Conservation (phyloP, 1,139 yeast species). For the Kodamaea arcana region DNA sequence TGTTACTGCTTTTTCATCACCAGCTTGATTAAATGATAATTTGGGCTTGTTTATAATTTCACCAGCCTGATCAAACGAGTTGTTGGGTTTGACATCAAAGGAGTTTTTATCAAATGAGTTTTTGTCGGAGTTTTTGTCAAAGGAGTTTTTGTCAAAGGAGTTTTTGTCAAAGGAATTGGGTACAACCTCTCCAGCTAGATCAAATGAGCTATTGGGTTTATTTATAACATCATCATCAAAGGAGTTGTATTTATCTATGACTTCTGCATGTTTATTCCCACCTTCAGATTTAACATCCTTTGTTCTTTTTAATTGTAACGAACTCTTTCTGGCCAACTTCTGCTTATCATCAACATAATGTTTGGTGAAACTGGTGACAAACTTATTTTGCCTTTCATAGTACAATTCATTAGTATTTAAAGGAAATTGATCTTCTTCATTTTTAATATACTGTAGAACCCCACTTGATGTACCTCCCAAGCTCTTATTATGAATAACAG, state of each 20-base stretch:
- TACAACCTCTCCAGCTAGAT: no score
- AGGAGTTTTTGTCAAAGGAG: neutral
- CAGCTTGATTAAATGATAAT: no score
- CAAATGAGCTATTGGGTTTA: no score
- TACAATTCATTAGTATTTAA: constrained; percentile 36
- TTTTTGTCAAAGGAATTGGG: no score
- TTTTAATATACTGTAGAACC: constrained; percentile 29
- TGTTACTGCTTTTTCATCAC: neutral
- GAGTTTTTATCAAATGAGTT: neutral
- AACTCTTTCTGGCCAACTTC: constrained; percentile 1
- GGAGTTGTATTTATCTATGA: no score
- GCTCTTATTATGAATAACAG: constrained; percentile 30
- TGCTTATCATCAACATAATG: constrained; percentile 10
- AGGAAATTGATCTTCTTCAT: constrained; percentile 17
- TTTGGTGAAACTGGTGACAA: constrained; percentile 18
- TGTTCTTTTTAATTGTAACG: constrained; percentile 1
- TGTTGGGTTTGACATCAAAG: neutral
- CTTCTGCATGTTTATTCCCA: neutral
- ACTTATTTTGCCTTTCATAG: constrained; percentile 32
- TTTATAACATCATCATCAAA: no score
- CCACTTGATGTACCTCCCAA: constrained; percentile 27
- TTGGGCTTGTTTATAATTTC: no score
- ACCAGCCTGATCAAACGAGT: no score
- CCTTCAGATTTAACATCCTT: neutral
- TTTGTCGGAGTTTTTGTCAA: neutral